Percentiles rank a stretch among this genome's conserved stretches.
phyloP scores from a whole-genome alignment of 352 stramenopile species.

The Peronospora farinosa region DNA sequence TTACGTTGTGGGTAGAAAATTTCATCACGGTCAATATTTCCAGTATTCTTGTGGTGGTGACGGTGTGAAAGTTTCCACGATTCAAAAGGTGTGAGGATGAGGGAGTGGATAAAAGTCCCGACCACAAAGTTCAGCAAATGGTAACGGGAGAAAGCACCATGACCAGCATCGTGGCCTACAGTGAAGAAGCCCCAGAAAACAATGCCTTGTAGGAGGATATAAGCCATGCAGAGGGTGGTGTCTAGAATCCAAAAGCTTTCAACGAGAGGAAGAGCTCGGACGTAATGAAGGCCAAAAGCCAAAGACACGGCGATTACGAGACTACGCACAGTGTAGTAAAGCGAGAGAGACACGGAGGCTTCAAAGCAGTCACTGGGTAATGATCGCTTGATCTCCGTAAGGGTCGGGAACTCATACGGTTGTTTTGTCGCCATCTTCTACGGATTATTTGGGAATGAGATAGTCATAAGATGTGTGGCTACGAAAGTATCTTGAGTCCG shows the following conservation, averaged over 20 bases:
- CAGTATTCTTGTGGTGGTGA: constrained; percentile 85
- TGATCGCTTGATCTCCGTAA: constrained; percentile 78
- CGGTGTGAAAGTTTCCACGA: constrained; percentile 78
- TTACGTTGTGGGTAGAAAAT: constrained; percentile 78
- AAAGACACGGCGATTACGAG: constrained; percentile 42
- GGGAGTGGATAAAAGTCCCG: constrained; percentile 69
- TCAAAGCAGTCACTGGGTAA: constrained; percentile 69
- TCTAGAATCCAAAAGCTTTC: constrained; percentile 35
- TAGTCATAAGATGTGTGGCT: constrained; percentile 10
- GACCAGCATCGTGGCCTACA: constrained; percentile 72
- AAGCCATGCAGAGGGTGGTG: constrained; percentile 38
- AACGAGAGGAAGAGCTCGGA: constrained; percentile 39
- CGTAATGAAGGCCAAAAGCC: constrained; percentile 35
- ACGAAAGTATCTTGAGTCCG: constrained; percentile 18
- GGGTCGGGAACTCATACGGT: constrained; percentile 59
- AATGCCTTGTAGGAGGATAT: constrained; percentile 68
- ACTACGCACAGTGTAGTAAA: constrained; percentile 66
- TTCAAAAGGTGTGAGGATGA: constrained; percentile 76
- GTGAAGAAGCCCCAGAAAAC: constrained; percentile 85
- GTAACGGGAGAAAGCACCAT: constrained; percentile 75
- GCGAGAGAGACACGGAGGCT: constrained; percentile 54
- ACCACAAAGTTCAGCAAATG: constrained; percentile 73
- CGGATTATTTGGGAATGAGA: constrained; percentile 13
- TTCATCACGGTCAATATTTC: constrained; percentile 80
- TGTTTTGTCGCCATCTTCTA: constrained; percentile 24